These are phyloP conservation scores for Mycena galericulata DNA, from an alignment of 768 basidiomycete species.

Conservation along the genomic window DNA sequence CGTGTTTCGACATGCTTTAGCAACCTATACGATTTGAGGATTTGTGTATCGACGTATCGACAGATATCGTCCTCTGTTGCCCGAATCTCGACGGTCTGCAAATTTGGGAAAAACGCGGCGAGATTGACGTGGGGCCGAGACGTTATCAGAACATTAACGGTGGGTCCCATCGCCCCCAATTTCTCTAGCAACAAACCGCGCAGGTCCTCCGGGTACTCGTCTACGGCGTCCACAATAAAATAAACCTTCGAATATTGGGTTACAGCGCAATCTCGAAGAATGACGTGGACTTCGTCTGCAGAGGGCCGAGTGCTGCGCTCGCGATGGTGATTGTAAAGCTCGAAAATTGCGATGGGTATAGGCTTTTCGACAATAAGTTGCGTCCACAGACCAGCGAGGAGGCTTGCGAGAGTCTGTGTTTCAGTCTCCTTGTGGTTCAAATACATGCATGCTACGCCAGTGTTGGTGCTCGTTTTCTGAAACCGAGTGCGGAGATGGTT, in stretches of 20 bases:
- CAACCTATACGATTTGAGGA: background rate
- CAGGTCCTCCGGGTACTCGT: conserved; percentile 13
- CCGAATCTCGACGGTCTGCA: background rate
- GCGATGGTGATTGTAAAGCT: background rate
- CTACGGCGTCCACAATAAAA: conserved; percentile 21
- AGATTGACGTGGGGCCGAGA: conserved; percentile 14
- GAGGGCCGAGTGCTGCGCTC: background rate
- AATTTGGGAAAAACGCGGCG: background rate
- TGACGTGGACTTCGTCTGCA: background rate
- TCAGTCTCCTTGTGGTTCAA: conserved; percentile 3
- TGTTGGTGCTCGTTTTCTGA: background rate
- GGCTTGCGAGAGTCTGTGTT: background rate
- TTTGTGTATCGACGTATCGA: background rate
- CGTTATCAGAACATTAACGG: conserved; percentile 15
- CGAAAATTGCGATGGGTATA: background rate
- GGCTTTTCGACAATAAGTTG: background rate
- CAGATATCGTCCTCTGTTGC: conserved; percentile 2
- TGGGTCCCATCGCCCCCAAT: background rate
- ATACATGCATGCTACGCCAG: background rate
- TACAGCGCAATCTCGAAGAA: background rate
- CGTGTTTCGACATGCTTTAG: background rate
- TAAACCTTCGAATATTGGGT: conserved; percentile 3
- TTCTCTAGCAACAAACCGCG: background rate
- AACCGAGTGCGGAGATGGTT: background rate
- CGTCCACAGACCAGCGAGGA: background rate